Evolutionary conservation across 1,284 basidiomycete genomes (phyloP), one percentile per base, ranked within the genome.

Genomic region (Tilletia caries): DNA sequence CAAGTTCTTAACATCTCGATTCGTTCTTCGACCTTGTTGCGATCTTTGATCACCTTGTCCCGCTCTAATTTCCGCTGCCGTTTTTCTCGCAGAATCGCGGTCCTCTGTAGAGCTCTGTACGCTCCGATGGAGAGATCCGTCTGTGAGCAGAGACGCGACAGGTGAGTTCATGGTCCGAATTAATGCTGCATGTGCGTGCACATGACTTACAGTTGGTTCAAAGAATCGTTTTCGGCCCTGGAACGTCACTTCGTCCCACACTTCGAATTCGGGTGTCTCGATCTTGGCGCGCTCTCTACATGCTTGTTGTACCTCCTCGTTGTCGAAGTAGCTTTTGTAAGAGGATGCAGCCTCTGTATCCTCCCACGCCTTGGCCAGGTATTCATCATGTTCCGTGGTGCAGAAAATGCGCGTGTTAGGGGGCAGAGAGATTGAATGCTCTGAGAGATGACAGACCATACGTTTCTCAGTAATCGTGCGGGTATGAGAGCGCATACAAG

Each of bases 11-110:
- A 29, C 58, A 12, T 34, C 32, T 62, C 58, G 32, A 62, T 62
- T 15, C 58, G 58, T n/a, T 62, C 58, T 8, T 8, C 58, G 3
- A 62, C 32, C n/a, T 34, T 62, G 58, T 62, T 62, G 58, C 58
- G 58, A 33, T 62, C 58, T 29, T 62, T 62, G 58, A 62, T 37
- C 27, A 62, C 12, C 32, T 34, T 62, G 58, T 62, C 58, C 6
- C 58, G 29, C 29, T 62, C 58, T 29, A 62, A 29, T 29, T 62
- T 62, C 13, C 58, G 58, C 32, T 62, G 58, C 29, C 58, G 29
- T 37, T 62, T 62, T 34, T 62, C 58, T 20, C 58, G 58, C 29
- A 62, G 20, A 20, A 62, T 29, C n/a, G 58, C 58, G 8, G 58
- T 12, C 58, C 58, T 27, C n/a, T 62, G 58, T 3, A 62, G 33